A percentile compares a stretch with the other conserved stretches of the same genome.
Evolutionary conservation across 1,284 basidiomycete species (phyloP).

Genomic region (Austroboletus novae-zelandiae): DNA sequence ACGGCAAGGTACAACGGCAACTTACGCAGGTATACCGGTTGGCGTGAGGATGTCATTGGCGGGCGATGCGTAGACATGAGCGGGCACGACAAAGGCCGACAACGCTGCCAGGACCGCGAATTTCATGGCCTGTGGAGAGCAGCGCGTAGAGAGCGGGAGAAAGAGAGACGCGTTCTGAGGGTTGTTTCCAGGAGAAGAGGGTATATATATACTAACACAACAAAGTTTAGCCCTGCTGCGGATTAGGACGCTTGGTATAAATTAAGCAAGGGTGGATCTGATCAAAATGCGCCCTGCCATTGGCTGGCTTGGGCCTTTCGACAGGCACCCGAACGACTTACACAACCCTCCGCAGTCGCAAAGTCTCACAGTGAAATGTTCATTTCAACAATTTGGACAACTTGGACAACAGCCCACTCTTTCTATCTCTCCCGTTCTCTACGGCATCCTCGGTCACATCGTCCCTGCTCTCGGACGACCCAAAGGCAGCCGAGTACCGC

Average conservation of each 20-base stretch:
- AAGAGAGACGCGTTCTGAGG: too few species aligned
- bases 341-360: not conserved
- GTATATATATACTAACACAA: not conserved
- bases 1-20: not conserved
- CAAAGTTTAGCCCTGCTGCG: not conserved
- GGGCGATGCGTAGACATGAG: constrained; percentile 9
- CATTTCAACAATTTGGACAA: constrained; percentile 9
- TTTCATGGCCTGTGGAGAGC: constrained; percentile 5
- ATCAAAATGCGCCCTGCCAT: too few species aligned
- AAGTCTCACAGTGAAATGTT: not conserved
- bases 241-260: not conserved
- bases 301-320: too few species aligned
- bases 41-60: constrained; percentile 5
- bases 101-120: constrained; percentile 2
- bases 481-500: constrained; percentile 43
- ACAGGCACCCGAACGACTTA: not conserved
- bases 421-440: not conserved
- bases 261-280: not conserved
- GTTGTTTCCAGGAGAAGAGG: not conserved
- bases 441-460: not conserved
- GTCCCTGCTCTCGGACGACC: constrained; percentile 3
- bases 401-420: constrained; percentile 8
- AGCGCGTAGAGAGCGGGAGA: not conserved
- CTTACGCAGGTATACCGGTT: constrained; percentile 24
- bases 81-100: constrained; percentile 1